Evolutionary conservation across 2,329 filamentous ascomycete species (phyloP), one percentile per base, ranked within the genome.

Genomic region (Fusarium robinianum): DNA sequence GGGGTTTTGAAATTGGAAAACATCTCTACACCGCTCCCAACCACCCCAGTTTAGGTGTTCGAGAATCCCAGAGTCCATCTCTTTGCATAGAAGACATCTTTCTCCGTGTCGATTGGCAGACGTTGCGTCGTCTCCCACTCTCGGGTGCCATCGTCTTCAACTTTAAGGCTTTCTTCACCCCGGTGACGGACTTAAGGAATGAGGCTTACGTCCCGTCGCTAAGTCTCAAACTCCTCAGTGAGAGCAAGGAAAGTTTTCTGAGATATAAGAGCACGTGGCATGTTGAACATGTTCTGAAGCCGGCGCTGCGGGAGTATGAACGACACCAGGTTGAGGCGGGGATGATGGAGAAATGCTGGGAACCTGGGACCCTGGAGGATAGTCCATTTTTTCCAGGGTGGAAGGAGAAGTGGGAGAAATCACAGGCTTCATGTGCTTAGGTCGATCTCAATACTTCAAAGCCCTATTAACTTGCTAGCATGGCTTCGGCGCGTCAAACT

Each of bases 41-140:
- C 1, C 76, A 88, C 55, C 78, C 80, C 0, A 81, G 87, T 45
- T 81, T 84, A 57, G 65, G 70, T 23, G 72, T 81, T 23, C 80
- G 86, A 11, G 68, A 74, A 1, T 63, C 69, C 2, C 85, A 90
- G 52, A 72, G 80, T 35, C 69, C 75, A 0, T 67, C 71, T 15
- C 70, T 91, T 8, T 69, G 68, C 1, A 60, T 83, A 3, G 75
- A 80, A 0, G 78, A 87, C 29, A 74, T 87, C 54, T 72, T 85
- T 51, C 72, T 95, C 4, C 80, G 90, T 5, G 88, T 92, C 2
- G 89, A 95, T 65, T 94, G 88, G 87, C 90, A 95, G 67, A 95
- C 89, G 0, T 71, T 95, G 11, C 81, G 89, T 3, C 80, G 89
- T 5, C 71, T 95, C 0, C 88, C 90, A 0, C 72, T 95, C 0